phyloP scores from a whole-genome alignment of 352 stramenopile species.

The Aphanomyces invadans region DNA sequence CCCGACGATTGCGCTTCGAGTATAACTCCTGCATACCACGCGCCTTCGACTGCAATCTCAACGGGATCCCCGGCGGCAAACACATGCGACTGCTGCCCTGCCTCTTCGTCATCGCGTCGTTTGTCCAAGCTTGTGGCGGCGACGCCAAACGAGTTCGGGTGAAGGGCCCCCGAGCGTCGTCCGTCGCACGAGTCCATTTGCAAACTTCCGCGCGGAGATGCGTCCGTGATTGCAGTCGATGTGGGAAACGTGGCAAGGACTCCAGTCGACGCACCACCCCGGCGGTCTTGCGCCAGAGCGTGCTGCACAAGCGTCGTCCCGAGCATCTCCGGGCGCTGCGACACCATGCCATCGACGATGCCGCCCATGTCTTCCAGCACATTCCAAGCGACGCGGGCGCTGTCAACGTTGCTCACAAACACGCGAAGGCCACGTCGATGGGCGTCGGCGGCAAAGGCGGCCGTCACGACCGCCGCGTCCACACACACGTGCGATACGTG shows the following conservation, averaged over 20 bases:
- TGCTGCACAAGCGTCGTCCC: slow-evolving; percentile 7
- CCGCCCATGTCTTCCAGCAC: slow-evolving; percentile 12
- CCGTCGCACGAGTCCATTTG: too few species aligned
- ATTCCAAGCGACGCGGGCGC: slow-evolving; percentile 15
- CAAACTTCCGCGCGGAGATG: too few species aligned
- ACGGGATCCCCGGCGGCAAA: slow-evolving; percentile 59
- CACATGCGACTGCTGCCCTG: not conserved
- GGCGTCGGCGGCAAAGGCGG: not conserved
- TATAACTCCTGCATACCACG: slow-evolving; percentile 63
- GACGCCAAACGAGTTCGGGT: too few species aligned
- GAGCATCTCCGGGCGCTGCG: slow-evolving; percentile 1
- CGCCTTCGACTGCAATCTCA: slow-evolving; percentile 41
- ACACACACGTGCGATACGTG: slow-evolving; percentile 17
- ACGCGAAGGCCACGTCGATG: slow-evolving; percentile 16
- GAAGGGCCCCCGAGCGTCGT: too few species aligned
- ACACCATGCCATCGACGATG: slow-evolving; percentile 15
- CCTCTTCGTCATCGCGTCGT: not conserved
- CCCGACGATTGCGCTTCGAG: slow-evolving; percentile 42
- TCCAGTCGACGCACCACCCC: too few species aligned
- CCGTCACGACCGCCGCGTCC: slow-evolving; percentile 14
- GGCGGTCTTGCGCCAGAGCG: not conserved
- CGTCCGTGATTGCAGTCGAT: too few species aligned
- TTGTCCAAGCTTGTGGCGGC: not conserved
- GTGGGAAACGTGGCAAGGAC: too few species aligned
- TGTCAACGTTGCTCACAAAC: slow-evolving; percentile 13